These are phyloP conservation scores for Daldinia decipiens DNA, from an alignment of 495 filamentous ascomycete species.

Conservation along the genomic window DNA sequence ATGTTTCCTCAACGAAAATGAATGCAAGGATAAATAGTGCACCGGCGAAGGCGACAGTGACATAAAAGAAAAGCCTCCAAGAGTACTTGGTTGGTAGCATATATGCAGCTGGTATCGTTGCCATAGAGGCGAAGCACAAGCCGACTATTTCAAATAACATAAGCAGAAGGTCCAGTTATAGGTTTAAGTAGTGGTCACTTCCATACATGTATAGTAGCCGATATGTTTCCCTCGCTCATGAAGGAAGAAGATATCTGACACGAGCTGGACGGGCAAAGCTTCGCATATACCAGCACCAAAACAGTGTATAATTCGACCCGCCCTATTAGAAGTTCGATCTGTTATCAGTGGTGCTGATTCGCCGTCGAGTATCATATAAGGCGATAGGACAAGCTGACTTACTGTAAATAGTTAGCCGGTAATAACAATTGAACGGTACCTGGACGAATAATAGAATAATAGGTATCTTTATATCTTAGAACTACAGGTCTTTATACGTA, in stretches of 20 bases:
- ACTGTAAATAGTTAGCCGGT: not conserved
- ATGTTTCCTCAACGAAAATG: constrained; percentile 61
- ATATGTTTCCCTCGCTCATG: constrained; percentile 74
- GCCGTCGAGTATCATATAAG: not conserved
- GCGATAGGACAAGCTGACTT: not conserved
- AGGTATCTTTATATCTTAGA: not conserved
- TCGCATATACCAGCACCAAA: constrained; percentile 68
- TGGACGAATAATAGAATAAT: not conserved
- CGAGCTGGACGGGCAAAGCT: constrained; percentile 70
- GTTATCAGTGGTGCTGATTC: not conserved
- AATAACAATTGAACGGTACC: not conserved
- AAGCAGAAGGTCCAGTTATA: not conserved
- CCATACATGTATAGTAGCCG: constrained; percentile 63
- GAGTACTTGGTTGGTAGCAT: constrained; percentile 51
- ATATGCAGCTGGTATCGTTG: constrained; percentile 52
- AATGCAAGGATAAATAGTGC: constrained; percentile 64
- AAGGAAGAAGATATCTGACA: constrained; percentile 73
- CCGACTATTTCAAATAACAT: constrained; percentile 18
- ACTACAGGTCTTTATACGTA: not conserved
- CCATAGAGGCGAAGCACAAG: constrained; percentile 49
- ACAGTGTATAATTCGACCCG: constrained; percentile 67
- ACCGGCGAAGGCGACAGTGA: constrained; percentile 55
- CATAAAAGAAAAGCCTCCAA: constrained; percentile 62
- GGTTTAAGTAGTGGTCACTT: not conserved
- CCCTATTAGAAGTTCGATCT: not conserved